A percentile compares a stretch with the other conserved stretches of the same genome.
Conservation (phyloP, 257 asterid species). For the Scutellaria baicalensis region DNA sequence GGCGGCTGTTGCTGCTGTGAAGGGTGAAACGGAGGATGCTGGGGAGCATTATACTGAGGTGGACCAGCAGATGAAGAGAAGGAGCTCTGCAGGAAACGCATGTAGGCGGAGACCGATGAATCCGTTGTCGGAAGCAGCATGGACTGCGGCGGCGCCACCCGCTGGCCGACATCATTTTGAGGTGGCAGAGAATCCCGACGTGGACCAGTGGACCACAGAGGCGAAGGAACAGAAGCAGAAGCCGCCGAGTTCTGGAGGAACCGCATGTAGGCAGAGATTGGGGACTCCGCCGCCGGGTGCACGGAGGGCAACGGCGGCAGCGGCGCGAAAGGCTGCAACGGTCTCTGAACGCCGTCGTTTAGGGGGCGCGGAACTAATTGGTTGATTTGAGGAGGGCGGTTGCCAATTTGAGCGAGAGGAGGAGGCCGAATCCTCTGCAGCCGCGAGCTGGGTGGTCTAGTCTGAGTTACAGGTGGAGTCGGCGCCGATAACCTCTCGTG, state of each 20-base stretch:
- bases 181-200: slow-evolving; percentile 15
- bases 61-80: slow-evolving; percentile 9
- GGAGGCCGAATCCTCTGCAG: slow-evolving; percentile 94
- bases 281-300: slow-evolving; percentile 40
- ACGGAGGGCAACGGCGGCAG: slow-evolving; percentile 46
- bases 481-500: slow-evolving; percentile 52
- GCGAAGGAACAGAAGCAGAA: slow-evolving; percentile 4
- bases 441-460: slow-evolving; percentile 64
- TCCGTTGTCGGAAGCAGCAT: slow-evolving; percentile 17
- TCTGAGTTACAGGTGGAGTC: slow-evolving; percentile 39
- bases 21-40: slow-evolving; percentile 6
- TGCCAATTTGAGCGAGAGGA: slow-evolving; percentile 60
- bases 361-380: slow-evolving; percentile 16
- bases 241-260: slow-evolving; percentile 22
- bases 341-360: slow-evolving; percentile 29
- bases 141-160: slow-evolving; percentile 7
- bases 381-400: slow-evolving; percentile 37
- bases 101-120: slow-evolving; percentile 21
- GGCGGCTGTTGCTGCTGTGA: slow-evolving; percentile 9
- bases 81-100: slow-evolving; percentile 21
- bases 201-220: slow-evolving; percentile 13
- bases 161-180: slow-evolving; percentile 22
- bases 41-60: slow-evolving; percentile 14
- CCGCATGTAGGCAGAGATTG: slow-evolving; percentile 41
- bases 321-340: slow-evolving; percentile 52